Evolutionary conservation across 2,329 filamentous ascomycete genomes (phyloP).

Genomic region (Ophiosphaerella narmari): DNA sequence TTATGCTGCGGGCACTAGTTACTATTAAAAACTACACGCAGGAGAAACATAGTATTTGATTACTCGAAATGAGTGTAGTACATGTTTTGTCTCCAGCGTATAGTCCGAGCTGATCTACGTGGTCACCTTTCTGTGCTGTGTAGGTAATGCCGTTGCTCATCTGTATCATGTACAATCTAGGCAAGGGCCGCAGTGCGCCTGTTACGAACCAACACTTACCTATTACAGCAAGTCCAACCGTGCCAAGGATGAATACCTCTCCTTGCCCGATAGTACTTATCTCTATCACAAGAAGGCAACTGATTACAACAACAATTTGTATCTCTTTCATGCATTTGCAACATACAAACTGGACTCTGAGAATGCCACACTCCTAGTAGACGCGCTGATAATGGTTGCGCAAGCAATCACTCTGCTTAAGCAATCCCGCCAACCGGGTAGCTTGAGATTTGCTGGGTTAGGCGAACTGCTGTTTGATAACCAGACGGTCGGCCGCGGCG

Average conservation of each 20-base stretch:
- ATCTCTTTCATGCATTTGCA: too few species aligned
- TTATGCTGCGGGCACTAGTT: conserved; percentile 35
- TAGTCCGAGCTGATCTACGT: conserved; percentile 1
- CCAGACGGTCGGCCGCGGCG: conserved; percentile 9
- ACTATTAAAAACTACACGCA: conserved; percentile 29
- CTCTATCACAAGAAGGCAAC: too few species aligned
- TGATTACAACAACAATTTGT: too few species aligned
- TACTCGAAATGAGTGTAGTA: neutral
- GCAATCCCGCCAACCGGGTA: neutral
- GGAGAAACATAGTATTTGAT: neutral
- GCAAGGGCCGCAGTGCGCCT: conserved; percentile 1
- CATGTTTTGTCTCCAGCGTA: neutral
- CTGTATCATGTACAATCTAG: too few species aligned
- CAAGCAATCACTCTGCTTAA: neutral
- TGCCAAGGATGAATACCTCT: conserved; percentile 1
- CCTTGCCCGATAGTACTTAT: too few species aligned
- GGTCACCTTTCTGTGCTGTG: conserved; percentile 1
- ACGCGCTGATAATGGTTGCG: too few species aligned
- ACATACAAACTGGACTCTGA: too few species aligned
- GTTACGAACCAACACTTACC: conserved; percentile 12
- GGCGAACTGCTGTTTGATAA: conserved; percentile 13
- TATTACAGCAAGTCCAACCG: conserved; percentile 19
- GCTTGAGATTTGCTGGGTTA: conserved; percentile 1
- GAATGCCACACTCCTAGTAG: too few species aligned
- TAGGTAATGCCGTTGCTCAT: neutral